These are phyloP conservation scores for Volvox carteri DNA, from an alignment of 163 green algal genomes.

Conservation along the genomic window DNA sequence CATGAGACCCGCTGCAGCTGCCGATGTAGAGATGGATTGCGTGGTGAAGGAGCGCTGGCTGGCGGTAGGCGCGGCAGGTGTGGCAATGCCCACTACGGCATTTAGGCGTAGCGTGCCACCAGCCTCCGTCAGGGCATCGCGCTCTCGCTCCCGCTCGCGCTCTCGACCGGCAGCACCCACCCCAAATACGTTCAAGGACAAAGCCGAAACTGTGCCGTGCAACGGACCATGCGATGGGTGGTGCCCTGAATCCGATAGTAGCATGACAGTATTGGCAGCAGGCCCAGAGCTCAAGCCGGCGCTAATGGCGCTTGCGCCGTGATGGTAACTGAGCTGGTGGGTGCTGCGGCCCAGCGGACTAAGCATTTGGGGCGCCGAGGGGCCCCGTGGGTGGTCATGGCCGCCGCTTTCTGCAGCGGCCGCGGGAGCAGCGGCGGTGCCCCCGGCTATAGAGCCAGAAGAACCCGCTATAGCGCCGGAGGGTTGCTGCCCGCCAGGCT, in stretches of 20 bases:
- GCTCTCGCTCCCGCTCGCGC: background rate
- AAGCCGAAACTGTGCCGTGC: conserved; percentile 11
- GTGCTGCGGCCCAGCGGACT: conserved; percentile 28
- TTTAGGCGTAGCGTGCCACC: conserved; percentile 23
- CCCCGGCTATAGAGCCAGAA: no score
- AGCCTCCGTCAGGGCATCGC: background rate
- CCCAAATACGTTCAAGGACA: background rate
- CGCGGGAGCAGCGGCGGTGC: background rate
- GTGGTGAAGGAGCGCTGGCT: conserved; percentile 40
- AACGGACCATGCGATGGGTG: background rate
- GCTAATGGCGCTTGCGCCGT: background rate
- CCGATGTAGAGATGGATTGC: background rate
- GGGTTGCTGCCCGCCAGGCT: conserved; percentile 27
- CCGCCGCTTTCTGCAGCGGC: background rate
- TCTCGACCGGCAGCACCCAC: background rate
- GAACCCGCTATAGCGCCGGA: background rate
- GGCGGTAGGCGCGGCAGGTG: conserved; percentile 36
- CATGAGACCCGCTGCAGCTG: conserved; percentile 51
- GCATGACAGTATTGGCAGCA: background rate
- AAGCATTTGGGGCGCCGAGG: conserved; percentile 24
- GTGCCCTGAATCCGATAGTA: background rate
- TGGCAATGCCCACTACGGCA: background rate
- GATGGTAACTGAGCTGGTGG: conserved; percentile 1
- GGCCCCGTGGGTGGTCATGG: background rate
- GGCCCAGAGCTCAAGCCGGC: background rate